Evolutionary conservation across 2,329 filamentous ascomycete species (phyloP).

Genomic region (Aspergillaceae sp.): DNA sequence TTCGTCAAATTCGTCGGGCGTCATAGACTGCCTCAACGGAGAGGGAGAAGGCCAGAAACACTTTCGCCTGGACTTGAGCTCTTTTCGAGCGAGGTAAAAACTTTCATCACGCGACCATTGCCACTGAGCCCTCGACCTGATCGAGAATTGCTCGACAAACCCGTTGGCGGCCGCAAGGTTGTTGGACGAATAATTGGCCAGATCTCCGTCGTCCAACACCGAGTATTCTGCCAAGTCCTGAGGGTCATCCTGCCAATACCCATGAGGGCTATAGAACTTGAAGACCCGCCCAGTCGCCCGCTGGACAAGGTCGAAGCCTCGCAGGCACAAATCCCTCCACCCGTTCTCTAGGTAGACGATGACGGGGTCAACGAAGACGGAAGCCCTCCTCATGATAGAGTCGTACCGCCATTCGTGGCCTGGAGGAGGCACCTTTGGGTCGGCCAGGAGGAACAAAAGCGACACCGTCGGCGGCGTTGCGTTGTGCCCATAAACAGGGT

Average conservation of each 20-base stretch:
- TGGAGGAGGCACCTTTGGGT: slow-evolving; percentile 5
- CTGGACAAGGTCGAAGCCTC: slow-evolving; percentile 6
- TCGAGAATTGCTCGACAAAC: slow-evolving; percentile 1
- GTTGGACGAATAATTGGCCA: background rate
- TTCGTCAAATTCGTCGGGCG: background rate
- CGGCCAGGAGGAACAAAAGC: slow-evolving; percentile 12
- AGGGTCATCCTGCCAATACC: slow-evolving; percentile 10
- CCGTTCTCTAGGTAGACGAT: slow-evolving; percentile 7
- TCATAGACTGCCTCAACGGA: slow-evolving; percentile 1
- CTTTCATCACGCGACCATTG: background rate
- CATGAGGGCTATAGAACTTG: slow-evolving; percentile 18
- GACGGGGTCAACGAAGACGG: slow-evolving; percentile 15
- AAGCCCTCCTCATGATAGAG: slow-evolving; percentile 10
- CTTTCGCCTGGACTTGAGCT: background rate
- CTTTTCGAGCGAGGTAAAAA: background rate
- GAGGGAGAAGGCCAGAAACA: slow-evolving; percentile 1
- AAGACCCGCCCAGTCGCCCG: slow-evolving; percentile 6
- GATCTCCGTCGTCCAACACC: slow-evolving; percentile 6
- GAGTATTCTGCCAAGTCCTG: background rate
- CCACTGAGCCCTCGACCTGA: slow-evolving; percentile 3
- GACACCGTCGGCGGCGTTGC: slow-evolving; percentile 14
- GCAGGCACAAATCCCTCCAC: background rate
- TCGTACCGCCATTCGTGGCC: slow-evolving; percentile 5
- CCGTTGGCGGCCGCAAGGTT: slow-evolving; percentile 9
- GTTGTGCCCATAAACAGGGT: slow-evolving; percentile 6